Percentiles rank a stretch among this genome's conserved stretches.
phyloP scores from a whole-genome alignment of 2,329 filamentous ascomycete genomes.

The Samsoniella hepiali region DNA sequence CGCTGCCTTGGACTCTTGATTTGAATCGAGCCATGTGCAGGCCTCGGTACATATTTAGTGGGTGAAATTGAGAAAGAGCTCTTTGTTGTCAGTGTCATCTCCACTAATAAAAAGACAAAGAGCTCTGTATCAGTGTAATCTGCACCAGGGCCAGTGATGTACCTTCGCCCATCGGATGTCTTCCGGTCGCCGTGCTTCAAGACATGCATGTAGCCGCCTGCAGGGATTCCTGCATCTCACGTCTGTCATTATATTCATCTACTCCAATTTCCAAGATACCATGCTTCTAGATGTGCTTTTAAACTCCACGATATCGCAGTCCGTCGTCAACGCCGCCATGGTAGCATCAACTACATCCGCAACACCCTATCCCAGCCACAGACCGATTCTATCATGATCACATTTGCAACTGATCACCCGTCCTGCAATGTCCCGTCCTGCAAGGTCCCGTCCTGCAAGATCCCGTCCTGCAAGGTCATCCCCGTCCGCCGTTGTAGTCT shows the following conservation, averaged over 20 bases:
- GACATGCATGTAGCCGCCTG: not conserved
- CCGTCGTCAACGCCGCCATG: not conserved
- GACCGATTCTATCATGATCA: too few relatives aligned
- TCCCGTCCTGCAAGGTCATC: slow-evolving; percentile 31
- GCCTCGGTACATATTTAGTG: too few relatives aligned
- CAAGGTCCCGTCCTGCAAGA: too few relatives aligned
- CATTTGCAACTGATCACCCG: too few relatives aligned
- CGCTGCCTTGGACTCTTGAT: not conserved
- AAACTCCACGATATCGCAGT: not conserved
- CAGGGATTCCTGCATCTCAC: not conserved
- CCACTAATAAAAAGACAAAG: not conserved
- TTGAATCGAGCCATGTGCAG: too few relatives aligned
- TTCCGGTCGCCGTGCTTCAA: not conserved
- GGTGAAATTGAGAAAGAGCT: too few relatives aligned
- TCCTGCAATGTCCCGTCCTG: not conserved
- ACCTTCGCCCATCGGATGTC: not conserved
- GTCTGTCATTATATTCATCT: not conserved
- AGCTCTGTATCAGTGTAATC: not conserved
- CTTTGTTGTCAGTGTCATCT: not conserved
- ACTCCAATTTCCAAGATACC: not conserved
- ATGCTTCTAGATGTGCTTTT: not conserved
- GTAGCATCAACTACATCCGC: not conserved
- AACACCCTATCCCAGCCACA: not conserved
- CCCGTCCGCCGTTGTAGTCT: slow-evolving; percentile 66
- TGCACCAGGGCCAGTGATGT: not conserved